These are phyloP conservation scores for Cutaneotrichosporon sp. DNA, from an alignment of 1,284 basidiomycete species.

Conservation along the genomic window DNA sequence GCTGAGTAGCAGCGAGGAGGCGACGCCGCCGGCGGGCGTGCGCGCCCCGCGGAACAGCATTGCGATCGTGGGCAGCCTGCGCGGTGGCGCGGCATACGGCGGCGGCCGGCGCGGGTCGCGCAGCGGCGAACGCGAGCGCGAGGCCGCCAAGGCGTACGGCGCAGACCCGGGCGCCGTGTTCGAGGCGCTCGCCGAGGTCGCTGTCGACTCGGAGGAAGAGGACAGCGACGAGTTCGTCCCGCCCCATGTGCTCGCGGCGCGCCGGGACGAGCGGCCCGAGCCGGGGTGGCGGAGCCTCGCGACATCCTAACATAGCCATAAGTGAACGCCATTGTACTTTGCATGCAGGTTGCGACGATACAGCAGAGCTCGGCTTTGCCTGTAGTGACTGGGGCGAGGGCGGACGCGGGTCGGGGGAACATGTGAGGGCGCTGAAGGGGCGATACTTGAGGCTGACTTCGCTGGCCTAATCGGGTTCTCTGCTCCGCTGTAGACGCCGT, in stretches of 20 bases:
- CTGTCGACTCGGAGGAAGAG: slow-evolving; percentile 27
- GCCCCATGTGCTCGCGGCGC: slow-evolving; percentile 43
- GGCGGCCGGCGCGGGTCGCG: slow-evolving; percentile 23
- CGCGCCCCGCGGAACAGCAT: not conserved
- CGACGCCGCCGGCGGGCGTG: not conserved
- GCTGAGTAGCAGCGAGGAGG: not conserved
- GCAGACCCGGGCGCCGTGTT: slow-evolving; percentile 47
- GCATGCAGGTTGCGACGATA: not conserved
- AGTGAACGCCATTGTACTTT: not conserved
- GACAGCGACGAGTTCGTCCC: slow-evolving; percentile 40
- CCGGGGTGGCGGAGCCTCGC: slow-evolving; percentile 42
- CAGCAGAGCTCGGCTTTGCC: too few species aligned
- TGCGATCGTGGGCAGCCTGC: not conserved
- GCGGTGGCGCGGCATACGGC: not conserved
- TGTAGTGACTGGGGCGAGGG: too few species aligned
- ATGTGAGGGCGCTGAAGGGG: too few species aligned
- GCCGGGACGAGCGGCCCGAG: slow-evolving; percentile 25
- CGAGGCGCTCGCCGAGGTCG: slow-evolving; percentile 38
- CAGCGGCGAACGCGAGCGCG: slow-evolving; percentile 38
- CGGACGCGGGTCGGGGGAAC: too few species aligned
- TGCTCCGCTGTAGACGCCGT: too few species aligned
- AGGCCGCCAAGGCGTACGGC: slow-evolving; percentile 33
- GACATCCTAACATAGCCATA: not conserved
- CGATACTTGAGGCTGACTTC: too few species aligned
- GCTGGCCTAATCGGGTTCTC: too few species aligned